Evolutionary conservation across 202 grass and related monocot genomes (phyloP), one percentile per base, ranked within the genome.

Genomic region (Eragrostis tef): DNA sequence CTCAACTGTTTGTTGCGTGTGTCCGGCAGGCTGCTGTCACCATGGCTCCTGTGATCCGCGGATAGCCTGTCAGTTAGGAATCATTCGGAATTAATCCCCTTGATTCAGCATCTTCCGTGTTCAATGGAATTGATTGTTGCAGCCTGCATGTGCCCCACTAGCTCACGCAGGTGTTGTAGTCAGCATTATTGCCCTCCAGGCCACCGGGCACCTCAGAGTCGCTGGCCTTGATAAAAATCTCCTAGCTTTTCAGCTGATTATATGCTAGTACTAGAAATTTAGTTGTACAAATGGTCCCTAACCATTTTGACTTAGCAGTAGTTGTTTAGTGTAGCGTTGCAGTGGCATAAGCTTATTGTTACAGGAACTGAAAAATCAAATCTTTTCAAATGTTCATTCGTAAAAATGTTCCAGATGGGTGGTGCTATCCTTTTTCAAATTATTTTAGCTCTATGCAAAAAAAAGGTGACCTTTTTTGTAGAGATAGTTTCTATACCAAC

Each of bases 141-240:
- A 19, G 6, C 15, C 11, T 60, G 2, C n/a, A 61, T 52, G 78
- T 29, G 63, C 11, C 16, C 13, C 44, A 5, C 34, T 80, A 79
- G 14, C 64, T 71, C 64, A 9, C 70, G 14, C 46, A 39, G 34
- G 7, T 19, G 7, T 34, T 52, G 6, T 39, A 22, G 22, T 39
- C 63, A 62, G 11, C n/a, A 60, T 87, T 87, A 88, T 84, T 88
- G 60, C 19, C 0, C 49, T 60, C 50, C 29, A 31, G 29, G 29
- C 29, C 29, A 2, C 29, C 3, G 26, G 25, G 16, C 58, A 79
- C 47, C 66, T 87, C 25, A 81, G 29, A 68, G n/a, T 41, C 51
- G 42, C 53, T 27, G 57, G 36, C 15, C n/a, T 79, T 75, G 72
- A 87, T 73, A 52, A 66, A 50, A 26, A n/a, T 64, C 25, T 7